Evolutionary conservation across 1,139 yeast species (phyloP), one percentile per base, ranked within the genome.

Genomic region (Protomyces arabidopsidicola): DNA sequence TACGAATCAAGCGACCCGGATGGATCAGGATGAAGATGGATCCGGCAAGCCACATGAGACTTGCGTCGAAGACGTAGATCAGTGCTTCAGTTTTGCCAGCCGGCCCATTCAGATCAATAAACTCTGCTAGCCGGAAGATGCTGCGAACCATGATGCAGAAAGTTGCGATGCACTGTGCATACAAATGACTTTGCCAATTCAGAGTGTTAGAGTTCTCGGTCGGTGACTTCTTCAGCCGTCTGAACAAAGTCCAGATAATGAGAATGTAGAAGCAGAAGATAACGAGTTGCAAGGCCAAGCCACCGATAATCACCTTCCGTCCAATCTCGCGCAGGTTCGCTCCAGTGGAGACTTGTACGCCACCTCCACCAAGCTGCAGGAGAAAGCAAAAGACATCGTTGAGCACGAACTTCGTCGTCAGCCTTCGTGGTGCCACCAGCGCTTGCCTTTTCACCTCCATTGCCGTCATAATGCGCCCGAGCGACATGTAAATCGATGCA

Each of bases 371-470:
- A 4, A 50, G 34, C 35, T 50, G 53, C n/a, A 50, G 53, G 36
- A 50, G 53, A 35, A 50, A 50, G 53, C 53, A 50, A 24, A 50
- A 50, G 8, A 50, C 53, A 24, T 50, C 53, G 16, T 50, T 50
- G 36, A 50, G 53, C 36, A 50, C 36, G 36, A 50, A 50, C 14
- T 22, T 31, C 14, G 36, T 31, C 53, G 34, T 50, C 36, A 50
- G 10, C 18, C 14, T 31, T 16, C 53, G 34, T 50, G 53, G 53
- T 0, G 35, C 34, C 36, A 50, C 16, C 36, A 50, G 34, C 53
- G 53, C 34, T 24, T 50, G 53, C 53, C 34, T 12, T 14, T 50
- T 24, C 35, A 31, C 53, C 3, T 50, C 35, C 36, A 50, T 24
- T 50, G 36, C 53, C 16, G 20, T 31, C 36, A 50, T 50, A 18